A percentile compares a stretch with the other conserved stretches of the same genome.
Conservation (phyloP, 345 rosid species). For the Cardamine chenopodiifolia region DNA sequence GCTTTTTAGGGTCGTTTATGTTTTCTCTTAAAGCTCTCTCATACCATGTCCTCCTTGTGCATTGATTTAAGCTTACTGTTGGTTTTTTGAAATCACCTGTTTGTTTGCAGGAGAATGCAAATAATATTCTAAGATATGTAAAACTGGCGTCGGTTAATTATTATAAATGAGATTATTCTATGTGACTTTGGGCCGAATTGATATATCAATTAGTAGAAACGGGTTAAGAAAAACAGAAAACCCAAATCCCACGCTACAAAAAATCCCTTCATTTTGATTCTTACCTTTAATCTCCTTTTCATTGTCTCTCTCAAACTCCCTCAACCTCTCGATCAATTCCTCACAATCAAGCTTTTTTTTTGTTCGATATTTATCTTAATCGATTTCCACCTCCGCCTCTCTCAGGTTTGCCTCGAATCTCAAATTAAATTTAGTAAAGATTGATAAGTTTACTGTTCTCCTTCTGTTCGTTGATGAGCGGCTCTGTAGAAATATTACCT, state of each 20-base stretch:
- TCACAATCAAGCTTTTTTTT: background rate
- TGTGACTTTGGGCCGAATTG: constrained; percentile 1
- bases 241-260: background rate
- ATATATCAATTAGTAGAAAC: background rate
- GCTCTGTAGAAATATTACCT: background rate
- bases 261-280: too few species aligned
- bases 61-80: too few species aligned
- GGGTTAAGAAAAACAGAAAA: constrained; percentile 25
- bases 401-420: constrained; percentile 25
- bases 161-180: too few species aligned
- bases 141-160: background rate
- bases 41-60: too few species aligned
- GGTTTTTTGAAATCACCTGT: too few species aligned
- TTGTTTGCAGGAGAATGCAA: too few species aligned
- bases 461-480: background rate
- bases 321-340: constrained; percentile 15
- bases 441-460: background rate
- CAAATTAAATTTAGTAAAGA: background rate
- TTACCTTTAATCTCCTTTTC: background rate
- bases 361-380: background rate
- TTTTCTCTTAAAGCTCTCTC: too few species aligned
- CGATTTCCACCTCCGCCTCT: background rate
- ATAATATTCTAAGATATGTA: too few species aligned
- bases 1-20: too few species aligned
- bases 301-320: constrained; percentile 5